Percentiles rank a stretch among this genome's conserved stretches.
phyloP scores from a whole-genome alignment of 257 asterid species.

The Penstemon barbatus region DNA sequence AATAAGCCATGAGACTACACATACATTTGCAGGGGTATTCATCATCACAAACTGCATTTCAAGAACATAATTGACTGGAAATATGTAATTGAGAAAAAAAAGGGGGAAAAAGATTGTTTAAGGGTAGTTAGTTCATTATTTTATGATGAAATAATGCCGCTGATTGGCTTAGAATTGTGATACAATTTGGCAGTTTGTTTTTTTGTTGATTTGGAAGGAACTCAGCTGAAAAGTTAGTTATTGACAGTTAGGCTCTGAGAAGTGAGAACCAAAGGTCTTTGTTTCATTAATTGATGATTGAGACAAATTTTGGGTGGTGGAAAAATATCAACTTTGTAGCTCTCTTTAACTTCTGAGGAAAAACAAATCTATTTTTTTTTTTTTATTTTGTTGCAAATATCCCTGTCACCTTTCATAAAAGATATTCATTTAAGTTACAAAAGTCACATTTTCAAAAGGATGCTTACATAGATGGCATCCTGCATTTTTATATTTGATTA shows the following conservation, averaged over 20 bases:
- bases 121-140: background rate
- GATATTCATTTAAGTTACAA: background rate
- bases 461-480: too few relatives aligned
- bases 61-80: background rate
- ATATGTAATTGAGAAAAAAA: background rate
- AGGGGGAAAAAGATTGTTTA: background rate
- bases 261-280: slow-evolving; percentile 29
- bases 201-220: slow-evolving; percentile 36
- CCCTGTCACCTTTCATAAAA: too few relatives aligned
- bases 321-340: background rate
- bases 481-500: too few relatives aligned
- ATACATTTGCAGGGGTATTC: slow-evolving; percentile 29
- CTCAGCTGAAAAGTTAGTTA: slow-evolving; percentile 31
- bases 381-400: too few relatives aligned
- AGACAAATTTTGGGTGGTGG: slow-evolving; percentile 24
- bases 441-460: background rate
- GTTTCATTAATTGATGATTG: slow-evolving; percentile 14
- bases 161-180: slow-evolving; percentile 8
- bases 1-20: slow-evolving; percentile 32
- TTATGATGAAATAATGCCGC: slow-evolving; percentile 1
- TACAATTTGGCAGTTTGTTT: background rate
- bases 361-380: background rate
- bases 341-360: background rate
- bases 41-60: slow-evolving; percentile 27
- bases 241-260: slow-evolving; percentile 26